Base-by-base conservation (phyloP, 2,329 filamentous ascomycete species). In the Xylogone sp. region DNA sequence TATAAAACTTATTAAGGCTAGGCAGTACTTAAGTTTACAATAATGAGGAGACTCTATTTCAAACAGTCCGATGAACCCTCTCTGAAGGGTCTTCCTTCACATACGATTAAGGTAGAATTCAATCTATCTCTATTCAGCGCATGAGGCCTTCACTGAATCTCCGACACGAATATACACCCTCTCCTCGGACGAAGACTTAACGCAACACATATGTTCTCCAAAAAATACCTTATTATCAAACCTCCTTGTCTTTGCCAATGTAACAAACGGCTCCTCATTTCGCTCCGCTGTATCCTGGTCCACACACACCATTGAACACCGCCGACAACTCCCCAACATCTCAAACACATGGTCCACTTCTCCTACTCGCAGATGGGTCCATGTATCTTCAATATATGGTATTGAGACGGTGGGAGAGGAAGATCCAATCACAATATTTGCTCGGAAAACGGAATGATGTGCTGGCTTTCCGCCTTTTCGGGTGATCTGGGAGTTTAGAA, bases 281-380 rank as follows among this genome's bases (percentile, higher is more conserved):
- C 83, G 86, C 55, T 82, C 76, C 0, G 83, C 90, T 9, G 86
- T 95, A 44, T 82, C 74, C 67, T 96, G 93, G 62, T 97, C 84
- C 43, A 97, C 83, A 65, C 91, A 96, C 9, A 97, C 85, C 91
- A 97, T 96, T 67, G 96, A 90, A 60, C 92, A 97, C 54, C 93
- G 76, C 54, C 90, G 81, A 61, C 92, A 97, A 2, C 87, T 80
- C 1, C 90, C 92, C 3, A 97, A 71, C 59, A 93, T 80, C 55
- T 86, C 76, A 61, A 89, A 86, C 9, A 71, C 67, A 52, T 83
- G 76, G 2, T 16, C 34, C 4, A 16, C 5, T 39, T 66, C 60
- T 1, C 86, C 87, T 50, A 96, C 85, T 16, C 71, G 75, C 42
- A 96, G 62, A 12, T 70, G 75, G n/a, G 72, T 73, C 91, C 92